Base-by-base conservation (phyloP, 352 stramenopile species). In the Pythium insidiosum region DNA sequence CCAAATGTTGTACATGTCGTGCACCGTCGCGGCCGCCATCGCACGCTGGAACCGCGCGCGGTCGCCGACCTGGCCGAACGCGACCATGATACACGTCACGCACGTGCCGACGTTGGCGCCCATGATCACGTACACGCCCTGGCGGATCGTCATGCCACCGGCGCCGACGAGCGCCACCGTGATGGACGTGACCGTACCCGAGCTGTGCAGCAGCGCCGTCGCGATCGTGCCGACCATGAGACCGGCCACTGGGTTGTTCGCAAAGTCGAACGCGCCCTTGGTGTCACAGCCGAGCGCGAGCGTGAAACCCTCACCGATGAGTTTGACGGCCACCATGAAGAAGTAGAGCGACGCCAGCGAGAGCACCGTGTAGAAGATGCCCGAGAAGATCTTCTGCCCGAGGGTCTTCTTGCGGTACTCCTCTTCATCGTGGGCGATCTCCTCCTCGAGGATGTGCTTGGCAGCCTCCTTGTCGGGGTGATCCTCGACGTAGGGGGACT, bases 81-180 rank as follows among this genome's bases (percentile, higher is more conserved):
- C n/a, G n/a, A n/a, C n/a, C n/a, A n/a, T n/a, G n/a, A n/a, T n/a
- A n/a, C n/a, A n/a, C n/a, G n/a, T n/a, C n/a, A n/a, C n/a, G n/a
- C n/a, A n/a, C n/a, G n/a, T n/a, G n/a, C n/a, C n/a, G n/a, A 80
- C 84, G 53, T 92, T 92, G 24, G 80, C 76, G 23, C 80, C 80
- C 68, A 92, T 88, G 34, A 93, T 64, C 53, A 92, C 83, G 48
- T 69, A 82, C 40, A 92, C 85, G 21, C 55, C 80, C 46, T 72
- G 57, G n/a, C n/a, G n/a, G n/a, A n/a, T n/a, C n/a, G n/a, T n/a
- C n/a, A n/a, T n/a, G n/a, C n/a, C n/a, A n/a, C n/a, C n/a, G n/a
- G n/a, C n/a, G n/a, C n/a, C n/a, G n/a, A n/a, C n/a, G n/a, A n/a
- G n/a, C n/a, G n/a, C n/a, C n/a, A n/a, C n/a, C n/a, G n/a, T n/a